Percentiles rank a stretch among this genome's conserved stretches.
Evolutionary conservation across 805 yeast genomes (phyloP).

Genomic region (Kluyveromyces starmeri): DNA sequence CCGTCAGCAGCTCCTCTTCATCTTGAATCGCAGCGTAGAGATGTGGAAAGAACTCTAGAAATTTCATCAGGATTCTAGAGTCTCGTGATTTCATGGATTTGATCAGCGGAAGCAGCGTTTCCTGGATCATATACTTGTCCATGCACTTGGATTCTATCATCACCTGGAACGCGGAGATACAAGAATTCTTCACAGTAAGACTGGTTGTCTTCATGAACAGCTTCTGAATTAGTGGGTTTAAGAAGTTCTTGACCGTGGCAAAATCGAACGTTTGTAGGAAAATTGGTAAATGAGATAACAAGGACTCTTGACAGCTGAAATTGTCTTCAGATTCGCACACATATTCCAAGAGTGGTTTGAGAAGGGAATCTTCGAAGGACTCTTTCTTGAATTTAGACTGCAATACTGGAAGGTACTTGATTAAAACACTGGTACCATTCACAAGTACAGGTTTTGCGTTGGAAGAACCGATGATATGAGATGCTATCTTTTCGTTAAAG

Average conservation of each 20-base stretch:
- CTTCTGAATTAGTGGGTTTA: conserved; percentile 65
- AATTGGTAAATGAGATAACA: conserved; percentile 36
- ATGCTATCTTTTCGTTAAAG: conserved; percentile 62
- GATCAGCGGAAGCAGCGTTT: conserved; percentile 73
- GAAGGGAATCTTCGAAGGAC: conserved; percentile 35
- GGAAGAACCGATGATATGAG: conserved; percentile 22
- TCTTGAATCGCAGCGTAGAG: conserved; percentile 32
- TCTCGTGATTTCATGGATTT: conserved; percentile 71
- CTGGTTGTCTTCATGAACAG: conserved; percentile 81
- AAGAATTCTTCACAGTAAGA: conserved; percentile 62
- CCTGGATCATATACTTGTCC: conserved; percentile 64
- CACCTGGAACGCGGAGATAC: conserved; percentile 50
- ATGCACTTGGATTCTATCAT: conserved; percentile 52
- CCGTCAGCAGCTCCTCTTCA: conserved; percentile 41
- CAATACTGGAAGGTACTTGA: conserved; percentile 42
- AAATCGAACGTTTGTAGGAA: conserved; percentile 48
- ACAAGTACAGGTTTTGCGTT: conserved; percentile 17
- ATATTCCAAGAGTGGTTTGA: conserved; percentile 24
- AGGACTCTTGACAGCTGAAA: conserved; percentile 41
- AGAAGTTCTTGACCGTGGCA: conserved; percentile 58
- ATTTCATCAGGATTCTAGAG: conserved; percentile 46
- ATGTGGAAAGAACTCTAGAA: conserved; percentile 35
- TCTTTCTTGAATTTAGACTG: conserved; percentile 41
- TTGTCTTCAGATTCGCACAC: conserved; percentile 21
- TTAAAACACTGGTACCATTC: conserved; percentile 29